Evolutionary conservation across 176 grass and related monocot genomes (phyloP).

Genomic region (Cymbopogon citratus): DNA sequence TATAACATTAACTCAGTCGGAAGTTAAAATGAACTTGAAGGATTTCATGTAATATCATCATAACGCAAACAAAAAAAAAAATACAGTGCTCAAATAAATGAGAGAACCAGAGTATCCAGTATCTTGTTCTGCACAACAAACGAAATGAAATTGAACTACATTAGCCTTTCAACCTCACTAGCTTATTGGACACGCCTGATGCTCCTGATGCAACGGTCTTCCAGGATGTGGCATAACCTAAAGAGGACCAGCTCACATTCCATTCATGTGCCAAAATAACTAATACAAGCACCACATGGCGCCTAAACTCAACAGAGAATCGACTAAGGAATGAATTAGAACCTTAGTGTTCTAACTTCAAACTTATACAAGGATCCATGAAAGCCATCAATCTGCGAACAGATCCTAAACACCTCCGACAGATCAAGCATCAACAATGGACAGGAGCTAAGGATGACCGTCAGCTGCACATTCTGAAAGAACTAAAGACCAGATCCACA

Average conservation of each 20-base stretch:
- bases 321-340: constrained; percentile 40
- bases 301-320: constrained; percentile 6
- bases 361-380: constrained; percentile 37
- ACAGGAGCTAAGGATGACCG: constrained; percentile 47
- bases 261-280: constrained; percentile 20
- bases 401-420: constrained; percentile 69
- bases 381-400: constrained; percentile 34
- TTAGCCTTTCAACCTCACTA: neutral
- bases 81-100: neutral
- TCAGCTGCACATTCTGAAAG: constrained; percentile 58
- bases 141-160: neutral
- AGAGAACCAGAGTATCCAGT: neutral
- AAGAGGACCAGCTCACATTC: constrained; percentile 19
- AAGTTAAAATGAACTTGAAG: neutral
- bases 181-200: constrained; percentile 16
- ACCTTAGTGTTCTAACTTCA: constrained; percentile 19
- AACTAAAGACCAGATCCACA: constrained; percentile 32
- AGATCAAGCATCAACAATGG: constrained; percentile 50
- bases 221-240: constrained; percentile 17
- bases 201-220: neutral
- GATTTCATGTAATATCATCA: neutral
- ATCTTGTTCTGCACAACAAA: constrained; percentile 1
- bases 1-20: neutral
- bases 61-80: neutral
- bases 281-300: constrained; percentile 15